Evolutionary conservation across 2,329 filamentous ascomycete species (phyloP), one percentile per base, ranked within the genome.

Genomic region (Aureobasidium sp.): DNA sequence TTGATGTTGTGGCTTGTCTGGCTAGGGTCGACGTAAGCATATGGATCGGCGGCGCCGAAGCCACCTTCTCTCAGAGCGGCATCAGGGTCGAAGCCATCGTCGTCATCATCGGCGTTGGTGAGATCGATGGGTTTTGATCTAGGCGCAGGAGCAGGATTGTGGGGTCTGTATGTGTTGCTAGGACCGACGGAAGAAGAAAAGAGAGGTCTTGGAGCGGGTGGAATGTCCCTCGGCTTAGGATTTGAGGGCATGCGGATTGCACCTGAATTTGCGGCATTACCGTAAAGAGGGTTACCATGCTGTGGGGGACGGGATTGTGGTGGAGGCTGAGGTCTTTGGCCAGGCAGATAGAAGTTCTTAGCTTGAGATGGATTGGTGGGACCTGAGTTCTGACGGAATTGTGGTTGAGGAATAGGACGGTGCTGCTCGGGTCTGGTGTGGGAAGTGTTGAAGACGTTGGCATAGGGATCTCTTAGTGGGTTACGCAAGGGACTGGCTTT

Each of bases 1-100:
- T 94, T 94, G 65, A 94, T 80, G 66, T 93, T 89, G 50, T 86
- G 86, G 55, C 83, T 85, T 11, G 90, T 89, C 71, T 90, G 87
- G 62, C 79, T 78, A 0, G 87, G 84, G 66, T 92, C 88, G 6
- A 88, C 85, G 66, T 89, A 91, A 61, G 77, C 78, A 67, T 79
- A 78, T 11, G 81, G 77, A 66, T 86, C 83, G 16, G 77, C 74
- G 0, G 79, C 76, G 5, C 81, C 81, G 67, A 84, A 85, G 5
- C 72, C 71, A 32, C 80, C 76, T 37, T 78, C 73, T 15, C 74
- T 72, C 29, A 81, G 74, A 3, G 71, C 75, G 16, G 71, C 74
- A 66, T 81, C 79, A 3, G 78, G 77, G 60, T 81, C 61, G 79
- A 79, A 10, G 73, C 72, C 75, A 27, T 78, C 76, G 32, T 77